Conservation (phyloP, 2,329 filamentous ascomycete genomes). For the Exserohilum turcica region DNA sequence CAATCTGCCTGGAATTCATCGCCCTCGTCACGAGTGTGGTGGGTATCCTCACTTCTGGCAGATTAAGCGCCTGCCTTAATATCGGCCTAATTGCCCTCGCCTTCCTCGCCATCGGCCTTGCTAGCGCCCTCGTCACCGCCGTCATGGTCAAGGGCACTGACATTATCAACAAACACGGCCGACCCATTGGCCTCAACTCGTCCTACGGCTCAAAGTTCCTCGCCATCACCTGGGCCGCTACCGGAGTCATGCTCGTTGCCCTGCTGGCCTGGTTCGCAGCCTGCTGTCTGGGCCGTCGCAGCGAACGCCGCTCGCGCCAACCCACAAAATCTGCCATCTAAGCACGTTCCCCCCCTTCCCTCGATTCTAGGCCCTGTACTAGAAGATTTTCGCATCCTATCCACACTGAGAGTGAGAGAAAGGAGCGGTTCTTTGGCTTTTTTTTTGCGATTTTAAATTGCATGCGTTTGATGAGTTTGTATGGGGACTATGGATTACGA, state of each 20-base stretch:
- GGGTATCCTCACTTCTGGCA: slow-evolving; percentile 52
- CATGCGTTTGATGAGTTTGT: background rate
- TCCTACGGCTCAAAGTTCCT: slow-evolving; percentile 61
- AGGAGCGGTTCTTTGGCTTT: too few relatives aligned
- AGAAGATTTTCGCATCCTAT: too few relatives aligned
- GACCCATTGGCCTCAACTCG: slow-evolving; percentile 56
- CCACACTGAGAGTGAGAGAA: background rate
- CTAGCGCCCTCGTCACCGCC: slow-evolving; percentile 75
- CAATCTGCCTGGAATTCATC: slow-evolving; percentile 58
- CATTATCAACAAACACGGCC: slow-evolving; percentile 60
- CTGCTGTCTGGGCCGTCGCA: slow-evolving; percentile 34
- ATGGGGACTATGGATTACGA: background rate
- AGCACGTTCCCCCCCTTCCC: background rate
- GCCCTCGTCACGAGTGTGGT: slow-evolving; percentile 55
- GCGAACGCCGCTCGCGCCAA: background rate
- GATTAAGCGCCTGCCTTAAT: slow-evolving; percentile 57
- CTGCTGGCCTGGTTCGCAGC: slow-evolving; percentile 37
- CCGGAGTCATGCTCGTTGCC: slow-evolving; percentile 51
- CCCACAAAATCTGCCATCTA: background rate
- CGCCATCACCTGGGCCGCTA: slow-evolving; percentile 64
- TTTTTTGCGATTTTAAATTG: background rate
- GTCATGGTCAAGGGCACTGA: slow-evolving; percentile 59
- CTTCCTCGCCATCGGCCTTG: slow-evolving; percentile 67
- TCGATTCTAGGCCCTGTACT: too few relatives aligned
- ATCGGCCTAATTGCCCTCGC: slow-evolving; percentile 57